Conservation (phyloP, 768 basidiomycete species). For the Polyporus arcularius region DNA sequence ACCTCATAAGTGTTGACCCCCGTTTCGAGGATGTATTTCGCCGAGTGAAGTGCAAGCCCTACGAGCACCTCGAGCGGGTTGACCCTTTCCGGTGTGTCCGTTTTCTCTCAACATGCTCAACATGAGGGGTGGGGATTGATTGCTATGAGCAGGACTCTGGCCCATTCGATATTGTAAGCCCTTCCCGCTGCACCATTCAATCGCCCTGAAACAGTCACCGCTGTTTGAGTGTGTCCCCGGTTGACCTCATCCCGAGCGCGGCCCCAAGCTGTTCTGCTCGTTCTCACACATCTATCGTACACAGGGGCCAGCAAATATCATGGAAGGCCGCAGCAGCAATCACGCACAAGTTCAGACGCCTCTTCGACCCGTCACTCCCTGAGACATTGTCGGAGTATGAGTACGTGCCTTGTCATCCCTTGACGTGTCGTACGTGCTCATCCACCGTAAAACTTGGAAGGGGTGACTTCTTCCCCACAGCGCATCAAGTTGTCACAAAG, state of each 20-base stretch:
- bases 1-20: slow-evolving; percentile 64
- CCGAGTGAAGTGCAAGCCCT: slow-evolving; percentile 72
- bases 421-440: background rate
- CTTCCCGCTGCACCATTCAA: background rate
- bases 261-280: too few relatives aligned
- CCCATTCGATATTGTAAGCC: slow-evolving; percentile 65
- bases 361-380: slow-evolving; percentile 74
- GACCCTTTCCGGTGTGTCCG: slow-evolving; percentile 74
- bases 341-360: slow-evolving; percentile 71
- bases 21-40: slow-evolving; percentile 74
- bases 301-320: slow-evolving; percentile 78
- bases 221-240: too few relatives aligned
- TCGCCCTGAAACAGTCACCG: background rate
- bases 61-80: slow-evolving; percentile 68
- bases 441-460: slow-evolving; percentile 11
- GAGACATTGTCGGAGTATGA: slow-evolving; percentile 54
- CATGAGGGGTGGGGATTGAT: background rate
- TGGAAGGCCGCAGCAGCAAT: slow-evolving; percentile 88
- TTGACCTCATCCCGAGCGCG: too few relatives aligned
- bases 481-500: slow-evolving; percentile 63
- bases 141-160: slow-evolving; percentile 53
- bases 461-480: slow-evolving; percentile 60
- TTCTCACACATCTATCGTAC: background rate
- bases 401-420: background rate
- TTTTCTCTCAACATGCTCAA: background rate